Conservation (phyloP, 2,329 filamentous ascomycete genomes). For the Venturia aucupariae region DNA sequence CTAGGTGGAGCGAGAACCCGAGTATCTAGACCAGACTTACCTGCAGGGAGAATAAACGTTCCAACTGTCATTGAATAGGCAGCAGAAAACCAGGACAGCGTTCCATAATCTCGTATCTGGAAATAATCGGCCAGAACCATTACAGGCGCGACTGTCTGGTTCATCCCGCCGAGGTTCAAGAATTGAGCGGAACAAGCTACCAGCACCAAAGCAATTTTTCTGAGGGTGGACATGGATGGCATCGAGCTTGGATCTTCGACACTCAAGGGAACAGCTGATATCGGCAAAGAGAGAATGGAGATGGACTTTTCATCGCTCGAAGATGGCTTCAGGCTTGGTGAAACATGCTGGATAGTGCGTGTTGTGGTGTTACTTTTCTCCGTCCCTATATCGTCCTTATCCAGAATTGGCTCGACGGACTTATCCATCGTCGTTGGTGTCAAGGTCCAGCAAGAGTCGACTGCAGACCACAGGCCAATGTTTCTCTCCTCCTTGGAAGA, state of each 20-base stretch:
- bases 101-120: constrained; percentile 21
- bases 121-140: constrained; percentile 14
- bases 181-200: constrained; percentile 14
- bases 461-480: neutral
- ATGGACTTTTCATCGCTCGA: neutral
- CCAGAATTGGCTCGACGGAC: neutral
- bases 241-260: neutral
- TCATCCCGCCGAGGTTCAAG: constrained; percentile 10
- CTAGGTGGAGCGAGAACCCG: neutral
- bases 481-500: neutral
- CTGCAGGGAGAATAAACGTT: constrained; percentile 30
- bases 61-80: constrained; percentile 43
- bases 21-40: neutral
- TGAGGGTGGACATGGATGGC: neutral
- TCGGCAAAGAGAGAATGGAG: neutral
- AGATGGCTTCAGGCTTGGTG: neutral
- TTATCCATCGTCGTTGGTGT: neutral
- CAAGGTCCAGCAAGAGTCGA: neutral
- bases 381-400: neutral
- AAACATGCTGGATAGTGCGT: neutral
- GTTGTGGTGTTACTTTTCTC: neutral
- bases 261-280: neutral
- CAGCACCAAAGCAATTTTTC: constrained; percentile 12
- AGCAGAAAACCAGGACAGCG: constrained; percentile 47
- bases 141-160: constrained; percentile 15